Percentiles rank a stretch among this genome's conserved stretches.
phyloP scores from a whole-genome alignment of 116 monocot genomes.

The Trichopus zeylanicus region DNA sequence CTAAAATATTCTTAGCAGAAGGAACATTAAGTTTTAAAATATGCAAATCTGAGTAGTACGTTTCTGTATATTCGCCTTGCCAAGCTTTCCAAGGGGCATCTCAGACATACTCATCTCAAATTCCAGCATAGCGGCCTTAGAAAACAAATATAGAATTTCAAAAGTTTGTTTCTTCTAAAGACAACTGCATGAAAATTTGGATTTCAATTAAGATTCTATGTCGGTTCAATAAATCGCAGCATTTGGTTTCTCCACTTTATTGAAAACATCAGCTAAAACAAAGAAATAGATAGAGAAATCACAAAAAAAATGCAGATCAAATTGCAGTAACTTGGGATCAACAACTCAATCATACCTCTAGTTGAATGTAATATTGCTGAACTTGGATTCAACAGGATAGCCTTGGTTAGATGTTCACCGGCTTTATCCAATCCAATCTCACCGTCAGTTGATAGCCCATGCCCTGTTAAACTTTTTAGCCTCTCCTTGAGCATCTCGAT shows the following conservation, averaged over 20 bases:
- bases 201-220: too few species aligned
- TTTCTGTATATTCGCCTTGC: constrained; percentile 89
- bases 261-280: constrained; percentile 54
- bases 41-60: constrained; percentile 24
- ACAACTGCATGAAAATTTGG: too few species aligned
- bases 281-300: not conserved
- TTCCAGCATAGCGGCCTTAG: constrained; percentile 94
- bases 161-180: too few species aligned
- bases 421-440: constrained; percentile 44
- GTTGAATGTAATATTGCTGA: constrained; percentile 74
- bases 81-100: constrained; percentile 97
- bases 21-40: not conserved
- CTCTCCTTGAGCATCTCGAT: constrained; percentile 25
- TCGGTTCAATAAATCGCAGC: too few species aligned
- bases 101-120: constrained; percentile 94
- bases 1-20: too few species aligned
- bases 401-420: constrained; percentile 51
- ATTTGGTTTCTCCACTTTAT: constrained; percentile 76
- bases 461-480: constrained; percentile 9
- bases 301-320: too few species aligned
- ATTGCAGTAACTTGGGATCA: not conserved
- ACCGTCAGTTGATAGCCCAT: not conserved
- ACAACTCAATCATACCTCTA: constrained; percentile 45
- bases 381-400: constrained; percentile 62
- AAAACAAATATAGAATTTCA: too few species aligned